Base-by-base conservation (phyloP, 1,284 basidiomycete species). In the Pyrrhoderma noxium region DNA sequence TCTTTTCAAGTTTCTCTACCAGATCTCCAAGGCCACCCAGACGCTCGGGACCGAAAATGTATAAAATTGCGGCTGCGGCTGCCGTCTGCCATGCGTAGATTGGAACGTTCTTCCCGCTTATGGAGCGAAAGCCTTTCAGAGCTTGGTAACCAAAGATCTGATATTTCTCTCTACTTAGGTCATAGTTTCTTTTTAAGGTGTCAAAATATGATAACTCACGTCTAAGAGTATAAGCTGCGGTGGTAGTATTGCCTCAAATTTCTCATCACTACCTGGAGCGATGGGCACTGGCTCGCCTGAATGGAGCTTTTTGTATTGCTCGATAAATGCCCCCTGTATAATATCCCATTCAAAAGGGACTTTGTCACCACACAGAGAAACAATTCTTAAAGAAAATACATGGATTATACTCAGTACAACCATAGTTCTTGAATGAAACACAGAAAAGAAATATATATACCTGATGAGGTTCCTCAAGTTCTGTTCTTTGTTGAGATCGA, bases 11-110 rank as follows among this genome's bases (percentile, higher is more conserved):
- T 21, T 51, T 46, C 2, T 25, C 19, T 7, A 23, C 22, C 7
- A 51, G n/a, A 25, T 51, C 50, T 8, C 45, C 45, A 9, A 11
- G 13, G 25, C 50, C 50, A 9, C 50, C 50, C 9, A 45, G 21
- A 9, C 18, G 8, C 18, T 51, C 44, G 3, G 50, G 50, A 3
- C 19, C 50, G n/a, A 41, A 45, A 14, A 51, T 16, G 19, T 45
- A n/a, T 1, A 51, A 18, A 4, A 36, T 21, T 8, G 43, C 21
- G 2, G 50, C 44, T n/a, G 36, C 43, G 8, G 44, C 13, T 21
- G 16, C 34, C 16, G 40, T 21, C 18, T 51, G 44, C 44, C 35
- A 46, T 16, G 38, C 50, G 40, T 39, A 46, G 3, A 51, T 38
- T n/a, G 43, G 50, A 22, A 51, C 37, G 34, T 19, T n/a, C 8